A percentile compares a stretch with the other conserved stretches of the same genome.
Conservation (phyloP, 106 monocot genomes). For the Triglochin maritima region DNA sequence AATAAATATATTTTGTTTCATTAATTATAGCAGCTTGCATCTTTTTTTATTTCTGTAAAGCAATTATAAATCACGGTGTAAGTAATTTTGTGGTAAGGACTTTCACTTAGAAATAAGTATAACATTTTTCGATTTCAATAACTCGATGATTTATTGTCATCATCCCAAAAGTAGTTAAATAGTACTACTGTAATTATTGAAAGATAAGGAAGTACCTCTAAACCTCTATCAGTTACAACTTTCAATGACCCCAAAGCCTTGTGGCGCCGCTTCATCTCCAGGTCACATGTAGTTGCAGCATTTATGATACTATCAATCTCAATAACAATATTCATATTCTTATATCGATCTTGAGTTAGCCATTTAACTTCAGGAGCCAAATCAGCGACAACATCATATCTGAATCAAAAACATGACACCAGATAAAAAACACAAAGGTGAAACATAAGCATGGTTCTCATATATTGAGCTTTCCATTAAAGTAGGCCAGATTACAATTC, state of each 20-base stretch:
- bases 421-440: too few species aligned
- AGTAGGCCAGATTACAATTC: too few species aligned
- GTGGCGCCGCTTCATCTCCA: constrained; percentile 61
- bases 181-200: background rate
- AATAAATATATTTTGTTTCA: too few species aligned
- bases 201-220: constrained; percentile 42
- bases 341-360: constrained; percentile 59
- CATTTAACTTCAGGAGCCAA: constrained; percentile 78
- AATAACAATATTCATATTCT: constrained; percentile 69
- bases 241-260: constrained; percentile 65
- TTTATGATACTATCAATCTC: constrained; percentile 72
- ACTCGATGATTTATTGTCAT: too few species aligned
- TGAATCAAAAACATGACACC: constrained; percentile 30
- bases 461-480: too few species aligned
- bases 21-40: too few species aligned
- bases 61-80: too few species aligned
- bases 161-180: background rate
- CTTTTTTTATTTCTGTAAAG: too few species aligned
- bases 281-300: constrained; percentile 72
- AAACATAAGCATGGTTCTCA: too few species aligned
- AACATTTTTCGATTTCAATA: too few species aligned
- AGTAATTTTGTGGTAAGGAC: too few species aligned
- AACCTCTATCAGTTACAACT: constrained; percentile 86
- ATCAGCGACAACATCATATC: constrained; percentile 79
- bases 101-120: too few species aligned